Evolutionary conservation across 257 asterid genomes (phyloP).

Genomic region (Prunella vulgaris): DNA sequence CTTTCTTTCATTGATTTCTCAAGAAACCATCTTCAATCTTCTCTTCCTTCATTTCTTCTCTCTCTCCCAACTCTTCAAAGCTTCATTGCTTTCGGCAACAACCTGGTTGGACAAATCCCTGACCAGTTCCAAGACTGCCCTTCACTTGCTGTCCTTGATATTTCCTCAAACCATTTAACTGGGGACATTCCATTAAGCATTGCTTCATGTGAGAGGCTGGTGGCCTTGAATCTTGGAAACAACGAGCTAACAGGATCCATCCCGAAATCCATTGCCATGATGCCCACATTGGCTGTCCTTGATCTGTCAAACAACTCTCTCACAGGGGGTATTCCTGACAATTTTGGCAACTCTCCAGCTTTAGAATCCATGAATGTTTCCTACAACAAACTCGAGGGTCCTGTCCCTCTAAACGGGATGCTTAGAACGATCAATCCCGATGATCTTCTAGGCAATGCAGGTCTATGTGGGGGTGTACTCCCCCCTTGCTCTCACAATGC

Average conservation of each 20-base stretch:
- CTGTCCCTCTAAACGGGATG: conserved; percentile 61
- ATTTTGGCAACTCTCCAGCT: conserved; percentile 75
- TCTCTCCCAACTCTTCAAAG: conserved; percentile 37
- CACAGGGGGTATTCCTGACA: conserved; percentile 64
- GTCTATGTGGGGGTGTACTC: conserved; percentile 71
- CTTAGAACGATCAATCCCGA: conserved; percentile 57
- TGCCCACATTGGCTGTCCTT: conserved; percentile 56
- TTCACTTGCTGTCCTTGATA: conserved; percentile 33
- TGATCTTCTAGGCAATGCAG: conserved; percentile 58
- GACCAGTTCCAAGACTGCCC: conserved; percentile 37
- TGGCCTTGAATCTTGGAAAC: conserved; percentile 27
- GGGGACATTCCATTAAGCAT: conserved; percentile 44
- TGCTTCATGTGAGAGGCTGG: conserved; percentile 37
- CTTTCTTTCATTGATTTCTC: conserved; percentile 45
- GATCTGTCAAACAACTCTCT: conserved; percentile 75
- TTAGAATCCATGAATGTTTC: conserved; percentile 62
- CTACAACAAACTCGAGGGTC: conserved; percentile 57
- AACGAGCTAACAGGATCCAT: conserved; percentile 47
- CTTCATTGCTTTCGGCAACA: conserved; percentile 38
- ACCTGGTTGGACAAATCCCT: conserved; percentile 37
- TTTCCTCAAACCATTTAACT: conserved; percentile 34
- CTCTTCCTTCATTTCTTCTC: conserved; percentile 34
- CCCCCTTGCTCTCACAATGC: conserved; percentile 52
- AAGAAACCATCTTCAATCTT: conserved; percentile 39
- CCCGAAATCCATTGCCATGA: conserved; percentile 47